Conservation (phyloP, 768 basidiomycete genomes). For the Phanerochaete carnosa region DNA sequence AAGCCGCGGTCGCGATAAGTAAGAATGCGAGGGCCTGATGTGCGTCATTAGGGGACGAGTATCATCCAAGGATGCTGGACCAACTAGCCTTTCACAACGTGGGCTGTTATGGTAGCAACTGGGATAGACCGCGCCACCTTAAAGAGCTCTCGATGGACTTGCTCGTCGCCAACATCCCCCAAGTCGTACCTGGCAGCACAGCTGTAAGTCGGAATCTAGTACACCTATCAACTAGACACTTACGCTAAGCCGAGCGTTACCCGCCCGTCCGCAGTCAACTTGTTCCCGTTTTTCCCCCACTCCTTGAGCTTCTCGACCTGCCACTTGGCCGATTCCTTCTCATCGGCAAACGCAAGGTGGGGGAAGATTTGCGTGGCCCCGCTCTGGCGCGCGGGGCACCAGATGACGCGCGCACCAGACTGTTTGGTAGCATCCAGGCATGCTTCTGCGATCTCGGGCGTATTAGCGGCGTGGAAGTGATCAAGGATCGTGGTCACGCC, state of each 20-base stretch:
- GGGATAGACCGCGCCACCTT: constrained; percentile 18
- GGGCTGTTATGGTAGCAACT: constrained; percentile 24
- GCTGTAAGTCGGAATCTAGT: background rate
- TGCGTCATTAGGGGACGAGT: background rate
- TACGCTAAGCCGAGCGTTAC: constrained; percentile 28
- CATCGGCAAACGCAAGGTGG: constrained; percentile 16
- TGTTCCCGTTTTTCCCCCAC: constrained; percentile 21
- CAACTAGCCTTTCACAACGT: constrained; percentile 20
- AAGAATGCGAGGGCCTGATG: constrained; percentile 17
- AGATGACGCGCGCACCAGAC: constrained; percentile 27
- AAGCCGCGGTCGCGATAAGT: constrained; percentile 23
- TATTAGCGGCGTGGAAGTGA: constrained; percentile 27
- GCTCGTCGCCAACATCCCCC: constrained; percentile 8
- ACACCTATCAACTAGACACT: background rate
- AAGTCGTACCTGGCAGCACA: constrained; percentile 21
- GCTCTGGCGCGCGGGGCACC: constrained; percentile 25
- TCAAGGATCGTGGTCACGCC: constrained; percentile 31
- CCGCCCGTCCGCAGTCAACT: constrained; percentile 22
- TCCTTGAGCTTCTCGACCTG: constrained; percentile 21
- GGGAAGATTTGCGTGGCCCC: constrained; percentile 20
- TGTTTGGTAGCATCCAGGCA: constrained; percentile 22
- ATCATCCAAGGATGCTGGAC: background rate
- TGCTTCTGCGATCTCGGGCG: constrained; percentile 22
- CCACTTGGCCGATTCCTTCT: constrained; percentile 20
- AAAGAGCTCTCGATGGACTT: constrained; percentile 19